Evolutionary conservation across 129 eudicot species (phyloP).

Genomic region (Flaveria linearis): DNA sequence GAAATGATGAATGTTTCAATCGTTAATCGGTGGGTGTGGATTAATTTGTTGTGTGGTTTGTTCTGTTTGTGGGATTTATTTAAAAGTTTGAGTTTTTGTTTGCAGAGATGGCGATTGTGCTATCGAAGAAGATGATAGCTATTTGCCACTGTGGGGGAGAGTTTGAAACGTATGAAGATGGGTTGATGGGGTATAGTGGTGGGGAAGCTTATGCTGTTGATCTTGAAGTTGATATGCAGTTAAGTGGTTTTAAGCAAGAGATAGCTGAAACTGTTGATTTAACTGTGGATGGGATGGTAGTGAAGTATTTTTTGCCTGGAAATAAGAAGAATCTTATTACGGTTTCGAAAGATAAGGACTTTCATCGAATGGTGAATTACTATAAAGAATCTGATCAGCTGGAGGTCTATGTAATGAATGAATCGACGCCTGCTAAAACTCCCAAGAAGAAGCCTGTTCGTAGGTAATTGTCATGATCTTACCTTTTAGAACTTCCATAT

Average conservation of each 20-base stretch:
- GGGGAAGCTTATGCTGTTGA: constrained; percentile 49
- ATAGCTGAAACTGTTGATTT: constrained; percentile 35
- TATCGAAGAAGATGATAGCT: constrained; percentile 43
- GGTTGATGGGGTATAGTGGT: constrained; percentile 37
- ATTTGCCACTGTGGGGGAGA: constrained; percentile 45
- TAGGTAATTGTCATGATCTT: constrained; percentile 28
- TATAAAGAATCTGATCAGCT: constrained; percentile 30
- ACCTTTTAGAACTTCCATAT: not conserved
- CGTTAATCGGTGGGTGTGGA: not conserved
- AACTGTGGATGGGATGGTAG: constrained; percentile 28
- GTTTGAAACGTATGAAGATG: constrained; percentile 43
- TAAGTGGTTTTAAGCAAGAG: constrained; percentile 34
- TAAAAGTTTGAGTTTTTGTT: not conserved
- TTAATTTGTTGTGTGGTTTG: constrained; percentile 8
- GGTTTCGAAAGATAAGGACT: constrained; percentile 43
- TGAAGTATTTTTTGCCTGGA: constrained; percentile 46
- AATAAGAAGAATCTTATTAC: constrained; percentile 42
- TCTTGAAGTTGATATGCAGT: constrained; percentile 37
- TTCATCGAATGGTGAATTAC: constrained; percentile 42
- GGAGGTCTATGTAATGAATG: constrained; percentile 41
- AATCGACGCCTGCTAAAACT: constrained; percentile 25
- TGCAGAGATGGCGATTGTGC: constrained; percentile 40
- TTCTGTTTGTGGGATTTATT: constrained; percentile 5
- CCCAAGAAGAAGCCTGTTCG: constrained; percentile 40
- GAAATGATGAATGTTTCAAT: not conserved